Base-by-base conservation (phyloP, 495 filamentous ascomycete genomes). In the Podospora sp. region DNA sequence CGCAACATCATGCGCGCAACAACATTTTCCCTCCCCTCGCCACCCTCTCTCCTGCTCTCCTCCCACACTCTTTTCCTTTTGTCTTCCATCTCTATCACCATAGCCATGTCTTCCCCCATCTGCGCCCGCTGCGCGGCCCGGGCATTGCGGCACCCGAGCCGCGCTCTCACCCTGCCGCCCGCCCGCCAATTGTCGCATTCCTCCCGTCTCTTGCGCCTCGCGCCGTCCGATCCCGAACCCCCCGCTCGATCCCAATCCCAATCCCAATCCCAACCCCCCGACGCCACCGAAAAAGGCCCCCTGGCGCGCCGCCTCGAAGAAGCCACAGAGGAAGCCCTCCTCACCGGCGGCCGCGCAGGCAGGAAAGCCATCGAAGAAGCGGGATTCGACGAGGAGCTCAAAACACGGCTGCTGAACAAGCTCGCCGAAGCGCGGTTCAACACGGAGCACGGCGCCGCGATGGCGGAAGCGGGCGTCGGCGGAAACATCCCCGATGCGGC, bases 381-480 rank as follows among this genome's bases (percentile, higher is more conserved):
- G 56, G 92, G 91, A 29, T 97, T 99, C 80, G 90, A 89, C 62
- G 91, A 93, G 20, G 93, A 97, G 65, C 79, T 98, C 67, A 96
- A 92, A 73, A 79, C 79, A 67, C 78, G 86, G 65, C 82, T 99
- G 5, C 87, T 94, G 62, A 88, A 90, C 69, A 89, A 89, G 71
- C 83, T 98, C 5, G 85, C 88, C 63, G 85, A 83, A 50, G 86
- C 89, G 24, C 82, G 88, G 26, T 96, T 97, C 76, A 84, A 81
- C 64, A 87, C 82, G 58, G 85, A 94, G 29, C 74, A 97, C 80
- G 81, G 90, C 16, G 76, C 82, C 60, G 89, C 91, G 2, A 89
- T 97, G 66, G 83, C 90, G 1, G 82, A 92, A 69, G 84, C 84
- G 0, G 78, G 85, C 46, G 77, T 94, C 75, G 50, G 50, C 27